phyloP scores from a whole-genome alignment of 495 filamentous ascomycete genomes.

The Penicillium cinerascens region DNA sequence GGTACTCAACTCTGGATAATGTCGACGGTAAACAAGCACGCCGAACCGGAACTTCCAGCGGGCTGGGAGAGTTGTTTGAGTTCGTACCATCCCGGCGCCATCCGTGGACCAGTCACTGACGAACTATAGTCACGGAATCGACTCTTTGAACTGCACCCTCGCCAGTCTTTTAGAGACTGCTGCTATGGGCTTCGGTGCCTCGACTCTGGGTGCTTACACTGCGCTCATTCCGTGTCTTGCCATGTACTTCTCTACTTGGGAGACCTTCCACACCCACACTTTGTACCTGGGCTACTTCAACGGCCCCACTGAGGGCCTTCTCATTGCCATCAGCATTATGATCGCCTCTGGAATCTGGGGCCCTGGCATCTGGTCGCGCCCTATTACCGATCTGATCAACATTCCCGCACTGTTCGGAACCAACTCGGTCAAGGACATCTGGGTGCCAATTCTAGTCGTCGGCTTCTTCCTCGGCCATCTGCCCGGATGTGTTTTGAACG shows the following conservation, averaged over 20 bases:
- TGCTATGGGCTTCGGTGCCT: conserved; percentile 83
- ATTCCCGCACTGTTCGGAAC: conserved; percentile 57
- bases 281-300: conserved; percentile 96
- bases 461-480: conserved; percentile 79
- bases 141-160: conserved; percentile 94
- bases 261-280: conserved; percentile 98
- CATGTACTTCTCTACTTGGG: conserved; percentile 99
- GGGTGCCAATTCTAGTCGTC: conserved; percentile 71
- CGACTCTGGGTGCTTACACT: conserved; percentile 81
- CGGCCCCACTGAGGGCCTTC: conserved; percentile 91
- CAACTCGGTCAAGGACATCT: conserved; percentile 75
- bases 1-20: conserved; percentile 98
- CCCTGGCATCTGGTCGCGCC: conserved; percentile 79
- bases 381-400: conserved; percentile 61
- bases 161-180: conserved; percentile 84
- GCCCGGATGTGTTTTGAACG: conserved; percentile 75
- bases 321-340: conserved; percentile 85
- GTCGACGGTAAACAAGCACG: conserved; percentile 97
- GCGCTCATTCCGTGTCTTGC: conserved; percentile 86
- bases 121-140: conserved; percentile 76
- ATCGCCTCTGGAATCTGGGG: conserved; percentile 80
- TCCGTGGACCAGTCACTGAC: conserved; percentile 28
- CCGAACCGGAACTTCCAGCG: conserved; percentile 90
- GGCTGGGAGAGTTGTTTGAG: conserved; percentile 95
- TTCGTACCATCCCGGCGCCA: conserved; percentile 32